phyloP scores from a whole-genome alignment of 345 rosid genomes.

The Gossypium thurberi region DNA sequence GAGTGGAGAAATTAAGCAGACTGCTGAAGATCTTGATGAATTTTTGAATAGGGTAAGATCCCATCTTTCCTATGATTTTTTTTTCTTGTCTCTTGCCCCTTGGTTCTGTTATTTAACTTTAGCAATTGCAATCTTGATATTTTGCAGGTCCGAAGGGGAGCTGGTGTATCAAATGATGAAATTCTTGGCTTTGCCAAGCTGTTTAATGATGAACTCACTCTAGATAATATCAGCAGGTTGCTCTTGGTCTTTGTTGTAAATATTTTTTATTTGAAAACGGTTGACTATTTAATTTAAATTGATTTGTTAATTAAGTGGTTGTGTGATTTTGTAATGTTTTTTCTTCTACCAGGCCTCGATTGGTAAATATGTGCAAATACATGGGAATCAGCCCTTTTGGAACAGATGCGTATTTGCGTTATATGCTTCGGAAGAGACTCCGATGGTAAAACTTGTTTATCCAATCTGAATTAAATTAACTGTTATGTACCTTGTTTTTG shows the following conservation, averaged over 20 bases:
- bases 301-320: neutral
- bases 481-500: neutral
- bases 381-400: slow-evolving; percentile 96
- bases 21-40: slow-evolving; percentile 91
- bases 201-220: slow-evolving; percentile 89
- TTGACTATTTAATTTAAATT: neutral
- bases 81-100: neutral
- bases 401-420: slow-evolving; percentile 89
- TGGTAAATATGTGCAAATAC: slow-evolving; percentile 95
- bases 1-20: slow-evolving; percentile 74
- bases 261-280: neutral
- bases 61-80: neutral
- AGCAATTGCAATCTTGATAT: slow-evolving; percentile 9
- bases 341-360: slow-evolving; percentile 59
- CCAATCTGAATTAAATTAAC: neutral
- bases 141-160: slow-evolving; percentile 82
- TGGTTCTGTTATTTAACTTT: neutral
- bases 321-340: slow-evolving; percentile 10
- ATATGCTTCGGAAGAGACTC: slow-evolving; percentile 83
- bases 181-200: slow-evolving; percentile 91
- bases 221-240: slow-evolving; percentile 95
- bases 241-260: neutral
- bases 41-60: slow-evolving; percentile 68
- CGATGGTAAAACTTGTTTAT: slow-evolving; percentile 50
- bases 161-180: slow-evolving; percentile 80